Evolutionary conservation across 495 filamentous ascomycete genomes (phyloP).

Genomic region (Aspergillus asperescens): DNA sequence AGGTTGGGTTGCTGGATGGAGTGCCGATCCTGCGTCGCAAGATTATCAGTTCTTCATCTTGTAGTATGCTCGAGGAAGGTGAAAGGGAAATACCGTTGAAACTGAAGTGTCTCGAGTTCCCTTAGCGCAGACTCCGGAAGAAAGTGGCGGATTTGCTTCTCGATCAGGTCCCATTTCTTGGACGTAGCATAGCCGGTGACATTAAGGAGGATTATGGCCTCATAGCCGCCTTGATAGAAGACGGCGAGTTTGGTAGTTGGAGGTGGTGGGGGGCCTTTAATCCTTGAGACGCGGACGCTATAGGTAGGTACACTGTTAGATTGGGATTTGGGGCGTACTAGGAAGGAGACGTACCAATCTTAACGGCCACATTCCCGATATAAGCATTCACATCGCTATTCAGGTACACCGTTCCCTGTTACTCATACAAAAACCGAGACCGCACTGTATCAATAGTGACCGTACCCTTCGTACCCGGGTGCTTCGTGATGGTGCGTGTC

Average conservation of each 20-base stretch:
- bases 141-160: conserved; percentile 33
- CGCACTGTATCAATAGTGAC: conserved; percentile 40
- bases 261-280: conserved; percentile 44
- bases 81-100: conserved; percentile 19
- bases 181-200: conserved; percentile 37
- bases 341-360: conserved; percentile 22
- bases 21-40: conserved; percentile 20
- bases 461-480: conserved; percentile 20
- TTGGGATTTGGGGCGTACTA: background rate
- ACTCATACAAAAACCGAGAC: conserved; percentile 51
- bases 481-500: conserved; percentile 28
- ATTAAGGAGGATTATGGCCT: conserved; percentile 39
- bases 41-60: background rate
- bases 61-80: background rate
- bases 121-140: conserved; percentile 12
- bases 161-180: conserved; percentile 39
- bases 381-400: conserved; percentile 50
- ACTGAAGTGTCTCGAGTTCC: conserved; percentile 27
- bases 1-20: conserved; percentile 19
- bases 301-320: conserved; percentile 6
- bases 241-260: conserved; percentile 52
- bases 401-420: conserved; percentile 49
- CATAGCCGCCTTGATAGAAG: conserved; percentile 43
- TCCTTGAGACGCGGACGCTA: conserved; percentile 39
- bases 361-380: conserved; percentile 36